These are phyloP conservation scores for Fusarium burgessii DNA, from an alignment of 2,329 filamentous ascomycete species.

Conservation along the genomic window DNA sequence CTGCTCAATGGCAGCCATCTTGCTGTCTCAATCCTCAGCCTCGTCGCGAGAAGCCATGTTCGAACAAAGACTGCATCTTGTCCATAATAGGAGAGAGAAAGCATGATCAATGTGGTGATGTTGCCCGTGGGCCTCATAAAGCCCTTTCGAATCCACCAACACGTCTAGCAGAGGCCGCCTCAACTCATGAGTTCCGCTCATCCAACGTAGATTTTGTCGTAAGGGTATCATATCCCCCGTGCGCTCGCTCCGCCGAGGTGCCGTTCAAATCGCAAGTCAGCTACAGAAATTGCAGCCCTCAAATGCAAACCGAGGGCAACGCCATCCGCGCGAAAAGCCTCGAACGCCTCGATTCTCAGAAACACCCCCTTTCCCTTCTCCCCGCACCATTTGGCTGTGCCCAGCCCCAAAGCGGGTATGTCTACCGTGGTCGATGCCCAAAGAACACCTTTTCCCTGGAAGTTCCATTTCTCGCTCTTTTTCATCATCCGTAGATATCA, in stretches of 20 bases:
- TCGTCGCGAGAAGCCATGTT: conserved; percentile 25
- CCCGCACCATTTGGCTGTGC: conserved; percentile 39
- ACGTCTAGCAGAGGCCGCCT: conserved; percentile 45
- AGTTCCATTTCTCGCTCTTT: conserved; percentile 43
- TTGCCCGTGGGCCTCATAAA: conserved; percentile 24
- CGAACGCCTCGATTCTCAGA: conserved; percentile 44
- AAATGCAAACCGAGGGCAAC: conserved; percentile 44
- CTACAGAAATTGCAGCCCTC: conserved; percentile 46
- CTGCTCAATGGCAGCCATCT: conserved; percentile 32
- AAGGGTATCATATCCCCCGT: conserved; percentile 53
- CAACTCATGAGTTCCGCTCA: conserved; percentile 47
- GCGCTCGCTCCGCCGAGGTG: conserved; percentile 41
- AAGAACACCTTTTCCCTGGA: conserved; percentile 42
- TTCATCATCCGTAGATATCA: conserved; percentile 48
- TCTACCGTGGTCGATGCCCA: conserved; percentile 45
- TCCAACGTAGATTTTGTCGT: conserved; percentile 52
- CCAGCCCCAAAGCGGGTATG: conserved; percentile 42
- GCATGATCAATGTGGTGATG: conserved; percentile 26
- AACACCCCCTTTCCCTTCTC: conserved; percentile 32
- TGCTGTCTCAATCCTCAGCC: conserved; percentile 18
- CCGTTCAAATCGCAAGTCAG: conserved; percentile 44
- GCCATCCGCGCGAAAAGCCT: conserved; percentile 44
- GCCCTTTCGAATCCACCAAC: conserved; percentile 33
- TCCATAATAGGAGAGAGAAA: conserved; percentile 21
- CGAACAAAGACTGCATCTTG: conserved; percentile 27